Percentiles rank a stretch among this genome's conserved stretches.
phyloP scores from a whole-genome alignment of 768 basidiomycete genomes.

The Crassisporium funariophilum region DNA sequence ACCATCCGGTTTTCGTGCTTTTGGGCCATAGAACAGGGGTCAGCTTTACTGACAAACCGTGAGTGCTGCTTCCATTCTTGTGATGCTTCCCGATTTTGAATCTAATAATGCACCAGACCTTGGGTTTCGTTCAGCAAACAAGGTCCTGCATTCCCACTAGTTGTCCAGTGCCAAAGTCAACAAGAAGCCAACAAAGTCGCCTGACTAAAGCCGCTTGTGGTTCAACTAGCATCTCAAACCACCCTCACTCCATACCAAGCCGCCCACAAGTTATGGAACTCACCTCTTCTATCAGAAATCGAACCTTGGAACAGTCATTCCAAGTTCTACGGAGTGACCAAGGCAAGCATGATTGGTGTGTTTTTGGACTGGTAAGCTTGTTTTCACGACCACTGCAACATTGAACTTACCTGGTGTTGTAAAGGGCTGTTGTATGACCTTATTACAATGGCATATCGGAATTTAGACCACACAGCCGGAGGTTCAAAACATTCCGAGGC shows the following conservation, averaged over 20 bases:
- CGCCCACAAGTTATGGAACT: too few species aligned
- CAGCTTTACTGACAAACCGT: too few species aligned
- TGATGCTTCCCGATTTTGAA: too few species aligned
- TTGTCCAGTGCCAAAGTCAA: background rate
- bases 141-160: background rate
- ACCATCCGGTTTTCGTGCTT: too few species aligned
- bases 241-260: background rate
- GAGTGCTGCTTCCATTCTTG: too few species aligned
- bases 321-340: background rate
- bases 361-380: background rate
- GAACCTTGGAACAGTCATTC: too few species aligned
- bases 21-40: too few species aligned
- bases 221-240: background rate
- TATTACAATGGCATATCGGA: background rate
- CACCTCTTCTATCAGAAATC: too few species aligned
- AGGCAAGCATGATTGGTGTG: background rate
- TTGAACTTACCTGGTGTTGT: background rate
- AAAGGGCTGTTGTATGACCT: background rate
- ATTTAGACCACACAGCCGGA: too few species aligned
- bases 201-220: too few species aligned
- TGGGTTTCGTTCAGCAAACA: background rate
- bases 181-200: background rate
- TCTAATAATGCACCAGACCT: too few species aligned
- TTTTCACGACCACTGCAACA: too few species aligned
- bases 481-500: background rate